Conservation (phyloP, 169 alveolate species). For the Plasmodium berghei region DNA sequence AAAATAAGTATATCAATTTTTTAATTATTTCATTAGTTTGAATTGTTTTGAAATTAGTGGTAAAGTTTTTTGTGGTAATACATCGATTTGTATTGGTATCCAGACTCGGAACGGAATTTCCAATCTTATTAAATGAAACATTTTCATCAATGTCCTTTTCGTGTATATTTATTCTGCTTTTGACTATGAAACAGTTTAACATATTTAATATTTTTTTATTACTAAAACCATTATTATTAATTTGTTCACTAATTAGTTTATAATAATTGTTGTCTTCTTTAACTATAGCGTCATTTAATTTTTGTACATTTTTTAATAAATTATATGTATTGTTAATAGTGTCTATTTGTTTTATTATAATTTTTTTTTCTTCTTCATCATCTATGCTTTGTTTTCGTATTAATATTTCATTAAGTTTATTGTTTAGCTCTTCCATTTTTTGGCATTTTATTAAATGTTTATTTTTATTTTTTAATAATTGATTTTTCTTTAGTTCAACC, state of each 20-base stretch:
- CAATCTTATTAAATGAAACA: background rate
- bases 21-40: conserved; percentile 44
- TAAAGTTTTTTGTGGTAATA: background rate
- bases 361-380: conserved; percentile 63
- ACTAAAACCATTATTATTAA: conserved; percentile 43
- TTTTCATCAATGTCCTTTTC: conserved; percentile 12
- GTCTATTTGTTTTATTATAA: conserved; percentile 50
- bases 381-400: conserved; percentile 70
- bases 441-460: conserved; percentile 62
- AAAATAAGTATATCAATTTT: conserved; percentile 20
- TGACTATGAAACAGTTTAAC: conserved; percentile 37
- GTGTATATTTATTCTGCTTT: conserved; percentile 39
- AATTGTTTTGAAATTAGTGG: conserved; percentile 32
- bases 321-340: conserved; percentile 51
- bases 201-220: conserved; percentile 57
- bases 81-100: background rate
- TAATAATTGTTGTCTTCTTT: conserved; percentile 47
- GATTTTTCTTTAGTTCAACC: conserved; percentile 50
- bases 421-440: conserved; percentile 68
- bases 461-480: conserved; percentile 52
- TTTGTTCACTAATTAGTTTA: conserved; percentile 36
- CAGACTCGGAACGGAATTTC: too few relatives aligned
- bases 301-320: conserved; percentile 55
- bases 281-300: conserved; percentile 49
- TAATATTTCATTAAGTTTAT: conserved; percentile 59